Conservation (phyloP, 768 basidiomycete species). For the Macrocybe gigantea region DNA sequence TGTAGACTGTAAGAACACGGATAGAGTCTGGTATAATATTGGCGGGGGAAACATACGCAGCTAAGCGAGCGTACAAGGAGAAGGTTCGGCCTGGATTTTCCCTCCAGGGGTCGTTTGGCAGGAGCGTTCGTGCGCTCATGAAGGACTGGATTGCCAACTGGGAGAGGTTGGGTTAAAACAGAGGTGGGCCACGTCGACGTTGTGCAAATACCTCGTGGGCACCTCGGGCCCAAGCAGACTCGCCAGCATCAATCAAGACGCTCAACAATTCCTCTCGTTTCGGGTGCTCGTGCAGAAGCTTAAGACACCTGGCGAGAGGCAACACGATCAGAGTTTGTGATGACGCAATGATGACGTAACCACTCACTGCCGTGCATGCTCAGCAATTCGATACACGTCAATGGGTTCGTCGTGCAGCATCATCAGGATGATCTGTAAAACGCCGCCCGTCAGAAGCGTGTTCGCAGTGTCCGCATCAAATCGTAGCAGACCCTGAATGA, state of each 20-base stretch:
- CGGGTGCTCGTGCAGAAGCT: slow-evolving; percentile 52
- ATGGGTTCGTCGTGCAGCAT: slow-evolving; percentile 58
- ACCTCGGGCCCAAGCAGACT: slow-evolving; percentile 65
- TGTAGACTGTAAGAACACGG: background rate
- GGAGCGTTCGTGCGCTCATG: slow-evolving; percentile 48
- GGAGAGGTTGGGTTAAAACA: background rate
- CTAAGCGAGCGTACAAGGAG: slow-evolving; percentile 48
- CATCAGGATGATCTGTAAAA: slow-evolving; percentile 59
- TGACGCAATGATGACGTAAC: too few relatives aligned
- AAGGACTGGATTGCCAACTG: slow-evolving; percentile 63
- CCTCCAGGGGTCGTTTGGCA: slow-evolving; percentile 50
- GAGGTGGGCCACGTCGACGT: background rate
- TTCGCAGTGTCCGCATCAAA: background rate
- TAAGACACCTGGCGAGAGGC: slow-evolving; percentile 42
- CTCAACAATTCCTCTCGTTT: slow-evolving; percentile 56
- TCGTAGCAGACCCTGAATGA: slow-evolving; percentile 48
- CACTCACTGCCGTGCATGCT: slow-evolving; percentile 56
- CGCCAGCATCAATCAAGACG: slow-evolving; percentile 62
- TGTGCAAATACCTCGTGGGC: slow-evolving; percentile 57
- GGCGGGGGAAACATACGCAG: slow-evolving; percentile 41
- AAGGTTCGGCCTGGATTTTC: slow-evolving; percentile 43
- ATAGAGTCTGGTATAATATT: background rate
- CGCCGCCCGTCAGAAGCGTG: slow-evolving; percentile 2
- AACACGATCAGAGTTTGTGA: background rate
- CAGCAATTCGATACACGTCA: slow-evolving; percentile 65